These are phyloP conservation scores for Rhipidocladum racemiflorum DNA, from an alignment of 176 grass and related monocot genomes.

Conservation along the genomic window DNA sequence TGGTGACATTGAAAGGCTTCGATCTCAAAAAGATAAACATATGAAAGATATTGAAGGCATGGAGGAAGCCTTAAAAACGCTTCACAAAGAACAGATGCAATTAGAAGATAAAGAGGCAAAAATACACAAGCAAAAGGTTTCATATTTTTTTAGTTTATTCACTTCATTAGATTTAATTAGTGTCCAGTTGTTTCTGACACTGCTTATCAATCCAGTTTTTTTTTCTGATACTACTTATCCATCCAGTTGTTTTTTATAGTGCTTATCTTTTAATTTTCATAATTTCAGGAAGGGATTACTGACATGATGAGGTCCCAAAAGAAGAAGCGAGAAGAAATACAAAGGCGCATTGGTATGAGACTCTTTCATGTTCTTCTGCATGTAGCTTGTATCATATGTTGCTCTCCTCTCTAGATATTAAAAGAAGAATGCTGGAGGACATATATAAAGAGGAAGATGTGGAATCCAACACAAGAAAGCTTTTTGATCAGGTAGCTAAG, in stretches of 20 bases:
- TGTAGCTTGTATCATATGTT: slow-evolving; percentile 31
- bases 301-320: slow-evolving; percentile 52
- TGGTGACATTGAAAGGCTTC: slow-evolving; percentile 53
- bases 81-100: slow-evolving; percentile 55
- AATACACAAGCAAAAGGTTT: slow-evolving; percentile 66
- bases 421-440: slow-evolving; percentile 45
- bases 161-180: slow-evolving; percentile 7
- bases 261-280: slow-evolving; percentile 9
- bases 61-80: slow-evolving; percentile 36
- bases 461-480: slow-evolving; percentile 66
- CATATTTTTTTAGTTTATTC: slow-evolving; percentile 13
- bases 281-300: slow-evolving; percentile 65
- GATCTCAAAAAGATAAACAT: slow-evolving; percentile 41
- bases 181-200: neutral
- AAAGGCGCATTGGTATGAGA: slow-evolving; percentile 58
- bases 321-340: slow-evolving; percentile 45
- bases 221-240: neutral
- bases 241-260: neutral
- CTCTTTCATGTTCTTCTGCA: slow-evolving; percentile 19
- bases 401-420: slow-evolving; percentile 36
- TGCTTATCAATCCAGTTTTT: neutral
- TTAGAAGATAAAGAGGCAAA: slow-evolving; percentile 76
- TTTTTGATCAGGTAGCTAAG: slow-evolving; percentile 49
- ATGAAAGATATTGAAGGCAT: slow-evolving; percentile 32
- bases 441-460: slow-evolving; percentile 77